A percentile compares a stretch with the other conserved stretches of the same genome.
phyloP scores from a whole-genome alignment of 2,329 filamentous ascomycete genomes.

The Gremmenia infestans region DNA sequence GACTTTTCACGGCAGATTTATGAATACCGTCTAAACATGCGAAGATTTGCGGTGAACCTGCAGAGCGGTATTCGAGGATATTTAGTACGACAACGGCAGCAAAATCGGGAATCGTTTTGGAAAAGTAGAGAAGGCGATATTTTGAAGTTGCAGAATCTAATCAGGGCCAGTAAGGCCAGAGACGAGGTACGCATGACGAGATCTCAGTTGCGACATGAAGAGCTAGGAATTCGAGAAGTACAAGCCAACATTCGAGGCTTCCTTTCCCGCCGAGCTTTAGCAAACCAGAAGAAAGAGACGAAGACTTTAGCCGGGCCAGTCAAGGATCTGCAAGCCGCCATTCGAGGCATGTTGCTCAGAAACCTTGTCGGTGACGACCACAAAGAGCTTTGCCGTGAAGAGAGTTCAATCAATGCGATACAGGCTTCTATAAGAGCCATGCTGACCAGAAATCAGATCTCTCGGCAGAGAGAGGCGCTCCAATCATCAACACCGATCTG shows the following conservation, averaged over 20 bases:
- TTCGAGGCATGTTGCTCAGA: slow-evolving; percentile 59
- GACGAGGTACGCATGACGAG: slow-evolving; percentile 50
- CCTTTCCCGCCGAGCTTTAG: slow-evolving; percentile 54
- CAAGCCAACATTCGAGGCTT: slow-evolving; percentile 64
- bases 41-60: slow-evolving; percentile 69
- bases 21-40: slow-evolving; percentile 78
- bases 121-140: slow-evolving; percentile 67
- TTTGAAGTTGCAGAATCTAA: slow-evolving; percentile 74
- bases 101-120: slow-evolving; percentile 61
- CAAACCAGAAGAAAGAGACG: slow-evolving; percentile 52
- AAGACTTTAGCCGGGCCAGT: slow-evolving; percentile 47
- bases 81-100: slow-evolving; percentile 60
- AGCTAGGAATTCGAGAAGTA: slow-evolving; percentile 59
- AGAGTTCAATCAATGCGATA: slow-evolving; percentile 47
- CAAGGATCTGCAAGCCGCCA: slow-evolving; percentile 57
- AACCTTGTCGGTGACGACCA: slow-evolving; percentile 48
- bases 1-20: slow-evolving; percentile 82
- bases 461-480: slow-evolving; percentile 46
- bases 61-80: slow-evolving; percentile 78
- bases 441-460: slow-evolving; percentile 51
- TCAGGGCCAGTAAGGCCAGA: slow-evolving; percentile 63
- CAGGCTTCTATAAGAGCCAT: slow-evolving; percentile 64
- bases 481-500: slow-evolving; percentile 45
- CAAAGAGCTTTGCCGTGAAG: slow-evolving; percentile 46
- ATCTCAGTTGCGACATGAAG: slow-evolving; percentile 57